Base-by-base conservation (phyloP, 225 moss, liverwort and hornwort genomes). In the Physcomitrellopsis africana region DNA sequence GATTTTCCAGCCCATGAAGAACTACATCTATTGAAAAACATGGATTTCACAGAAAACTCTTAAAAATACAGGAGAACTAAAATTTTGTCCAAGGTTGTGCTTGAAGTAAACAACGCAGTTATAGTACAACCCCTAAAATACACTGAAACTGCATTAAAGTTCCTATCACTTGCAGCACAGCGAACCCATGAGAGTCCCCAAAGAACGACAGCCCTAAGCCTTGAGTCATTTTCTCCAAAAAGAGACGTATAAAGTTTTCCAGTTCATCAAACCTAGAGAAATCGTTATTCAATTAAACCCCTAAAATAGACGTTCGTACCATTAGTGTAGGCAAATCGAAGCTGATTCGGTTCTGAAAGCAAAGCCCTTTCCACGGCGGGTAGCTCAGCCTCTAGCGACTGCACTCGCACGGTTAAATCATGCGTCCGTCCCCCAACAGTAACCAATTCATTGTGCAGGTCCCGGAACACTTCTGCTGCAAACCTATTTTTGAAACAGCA, bases 381-480 rank as follows among this genome's bases (percentile, higher is more conserved):
- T 79, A 94, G 80, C 85, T 94, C 94, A 46, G 92, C 92, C 77
- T 94, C 94, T 23, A 94, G 81, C 73, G 89, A 87, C 79, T 89
- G 89, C 70, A 94, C 89, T 78, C 94, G 85, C 43, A 83, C 86
- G 52, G 86, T 71, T 72, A 94, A 61, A 51, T 94, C 94, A 70
- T 94, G 94, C n/a, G 88, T 89, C 70, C 92, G 81, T 43, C 92
- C 87, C 62, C 92, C 92, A 73, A 90, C 83, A 49, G 90, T 77
- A 82, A 87, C 84, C 76, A 94, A 90, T 77, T 94, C 94, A 74
- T 94, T 90, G 54, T 94, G 92, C 72, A 94, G 75, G 85, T 94
- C 94, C 63, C 94, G 94, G 59, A 94, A 94, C 14, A 94, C 87
- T 68, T 92, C 94, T 46, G 94, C 90, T 75, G 94, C 94, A 86